These are phyloP conservation scores for Aspergillus flavus DNA, from an alignment of 2,329 filamentous ascomycete genomes.

Conservation along the genomic window DNA sequence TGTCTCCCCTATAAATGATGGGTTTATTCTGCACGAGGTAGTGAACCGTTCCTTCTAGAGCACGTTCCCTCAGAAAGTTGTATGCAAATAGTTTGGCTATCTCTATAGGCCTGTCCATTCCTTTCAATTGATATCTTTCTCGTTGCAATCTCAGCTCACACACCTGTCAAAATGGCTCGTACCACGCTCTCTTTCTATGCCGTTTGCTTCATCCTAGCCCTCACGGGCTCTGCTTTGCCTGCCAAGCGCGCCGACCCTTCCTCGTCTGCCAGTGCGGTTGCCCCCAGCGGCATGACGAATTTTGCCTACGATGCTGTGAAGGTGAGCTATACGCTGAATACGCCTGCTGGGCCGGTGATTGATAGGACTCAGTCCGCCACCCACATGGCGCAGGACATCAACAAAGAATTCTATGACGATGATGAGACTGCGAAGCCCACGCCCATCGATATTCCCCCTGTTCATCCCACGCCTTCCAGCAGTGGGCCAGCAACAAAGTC, in stretches of 20 bases:
- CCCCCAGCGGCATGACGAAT: neutral
- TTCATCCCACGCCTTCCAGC: neutral
- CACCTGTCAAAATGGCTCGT: conserved; percentile 32
- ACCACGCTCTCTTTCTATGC: conserved; percentile 34
- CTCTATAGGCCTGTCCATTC: conserved; percentile 14
- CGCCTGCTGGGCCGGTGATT: neutral
- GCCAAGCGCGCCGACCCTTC: conserved; percentile 15
- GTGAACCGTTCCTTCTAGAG: neutral
- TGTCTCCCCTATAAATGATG: neutral
- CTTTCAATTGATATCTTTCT: conserved; percentile 12
- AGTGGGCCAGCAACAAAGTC: neutral
- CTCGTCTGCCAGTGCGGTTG: neutral
- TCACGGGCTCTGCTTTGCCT: conserved; percentile 33
- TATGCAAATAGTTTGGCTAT: neutral
- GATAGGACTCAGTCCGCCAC: conserved; percentile 15
- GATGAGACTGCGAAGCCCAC: neutral
- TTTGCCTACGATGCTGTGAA: conserved; percentile 17
- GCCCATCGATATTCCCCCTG: neutral
- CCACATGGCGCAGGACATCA: conserved; percentile 21
- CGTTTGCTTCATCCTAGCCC: conserved; percentile 32
- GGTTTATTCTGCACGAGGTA: neutral
- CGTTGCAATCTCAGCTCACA: neutral
- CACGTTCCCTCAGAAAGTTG: neutral
- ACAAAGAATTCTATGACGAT: conserved; percentile 4
- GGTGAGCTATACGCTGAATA: conserved; percentile 14